Base-by-base conservation (phyloP, 106 monocot genomes). In the Amphibolis antarctica region DNA sequence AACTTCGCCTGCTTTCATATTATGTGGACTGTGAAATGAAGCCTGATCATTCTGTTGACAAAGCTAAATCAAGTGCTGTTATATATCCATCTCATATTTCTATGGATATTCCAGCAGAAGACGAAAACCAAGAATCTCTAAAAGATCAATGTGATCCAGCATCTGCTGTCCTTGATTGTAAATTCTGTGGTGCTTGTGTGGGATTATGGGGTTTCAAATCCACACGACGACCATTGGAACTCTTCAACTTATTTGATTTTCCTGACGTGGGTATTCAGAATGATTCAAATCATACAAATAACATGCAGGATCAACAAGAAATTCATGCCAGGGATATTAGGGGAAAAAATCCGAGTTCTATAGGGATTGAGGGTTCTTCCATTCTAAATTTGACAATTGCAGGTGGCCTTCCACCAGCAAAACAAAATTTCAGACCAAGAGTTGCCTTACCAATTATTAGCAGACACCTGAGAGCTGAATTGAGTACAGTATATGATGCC, bases 391-490 rank as follows among this genome's bases (percentile, higher is more conserved):
- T 86, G 73, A 79, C 90, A 30, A 98, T 98, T 67, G 87, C 82
- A 42, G 96, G 96, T 70, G 96, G 96, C 10, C 85, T 84, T 65
- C 78, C 78, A 45, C 82, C 96, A 58, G 72, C 74, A 7, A 87
- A 74, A 75, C 90, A 90, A 62, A 72, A 79, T 74, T 87, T 82
- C 68, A 77, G 76, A 73, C 86, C 96, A 12, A 82, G 67, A 75
- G 70, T 98, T 73, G 84, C 86, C 53, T 79, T 98, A 20, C 96
- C 96, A 9, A 76, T 90, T 44, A 64, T 98, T 53, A 85, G 87
- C 72, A 75, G 96, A 9, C 83, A 85, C 73, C 66, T 98, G 52
- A 84, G 86, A 71, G 68, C 71, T 67, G 72, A 77, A 43, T 62
- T 86, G 53, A 62, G 50, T 46, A 63, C 66, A 27, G 28, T 46